Evolutionary conservation across 768 basidiomycete genomes (phyloP).

Genomic region (Kwoniella shandongensis): DNA sequence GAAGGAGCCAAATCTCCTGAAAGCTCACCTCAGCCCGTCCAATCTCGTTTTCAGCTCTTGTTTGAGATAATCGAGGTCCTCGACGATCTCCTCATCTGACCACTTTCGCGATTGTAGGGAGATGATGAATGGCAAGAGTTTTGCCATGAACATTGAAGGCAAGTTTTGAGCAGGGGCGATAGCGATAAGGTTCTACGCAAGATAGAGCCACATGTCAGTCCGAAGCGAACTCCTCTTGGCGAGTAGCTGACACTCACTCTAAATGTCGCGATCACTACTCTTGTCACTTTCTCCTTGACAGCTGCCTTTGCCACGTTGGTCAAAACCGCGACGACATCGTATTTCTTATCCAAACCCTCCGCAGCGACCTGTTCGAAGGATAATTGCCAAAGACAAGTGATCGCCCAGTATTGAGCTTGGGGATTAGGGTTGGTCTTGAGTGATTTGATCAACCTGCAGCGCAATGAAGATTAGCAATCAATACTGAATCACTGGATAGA

Average conservation of each 20-base stretch:
- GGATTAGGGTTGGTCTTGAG: constrained; percentile 77
- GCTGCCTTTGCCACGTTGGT: constrained; percentile 81
- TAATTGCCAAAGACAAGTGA: constrained; percentile 88
- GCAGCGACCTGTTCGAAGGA: constrained; percentile 86
- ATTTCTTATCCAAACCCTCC: constrained; percentile 82
- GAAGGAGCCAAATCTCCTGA: neutral
- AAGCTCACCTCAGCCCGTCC: constrained; percentile 80
- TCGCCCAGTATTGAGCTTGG: constrained; percentile 93
- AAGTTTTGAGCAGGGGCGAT: constrained; percentile 86
- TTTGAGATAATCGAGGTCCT: constrained; percentile 82
- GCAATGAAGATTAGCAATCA: too few species aligned
- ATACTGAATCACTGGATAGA: too few species aligned
- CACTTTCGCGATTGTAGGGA: constrained; percentile 81
- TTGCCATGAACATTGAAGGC: constrained; percentile 85
- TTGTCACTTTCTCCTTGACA: constrained; percentile 94
- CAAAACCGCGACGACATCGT: constrained; percentile 81
- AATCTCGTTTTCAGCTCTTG: constrained; percentile 83
- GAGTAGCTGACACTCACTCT: constrained; percentile 58
- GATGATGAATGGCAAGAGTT: constrained; percentile 81
- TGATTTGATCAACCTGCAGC: constrained; percentile 80
- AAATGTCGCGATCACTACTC: constrained; percentile 89
- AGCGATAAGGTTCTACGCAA: constrained; percentile 73
- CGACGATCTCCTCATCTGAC: constrained; percentile 91
- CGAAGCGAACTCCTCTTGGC: neutral
- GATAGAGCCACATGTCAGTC: neutral